Base-by-base conservation (phyloP, 2,329 filamentous ascomycete species). In the Pseudogymnoascus sp. region DNA sequence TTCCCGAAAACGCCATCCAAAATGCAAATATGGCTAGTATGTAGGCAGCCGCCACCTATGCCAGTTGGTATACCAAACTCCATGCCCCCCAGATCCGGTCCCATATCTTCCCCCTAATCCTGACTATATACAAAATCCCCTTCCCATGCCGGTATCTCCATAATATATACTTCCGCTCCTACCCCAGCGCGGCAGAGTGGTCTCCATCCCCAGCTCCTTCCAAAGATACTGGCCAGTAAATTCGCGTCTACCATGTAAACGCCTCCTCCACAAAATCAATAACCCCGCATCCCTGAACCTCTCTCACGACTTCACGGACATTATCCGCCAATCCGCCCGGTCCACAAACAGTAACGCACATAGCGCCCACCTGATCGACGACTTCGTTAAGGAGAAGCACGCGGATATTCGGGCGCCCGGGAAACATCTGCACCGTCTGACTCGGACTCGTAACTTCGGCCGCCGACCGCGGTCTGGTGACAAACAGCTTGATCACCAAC, bases 401-500 rank as follows among this genome's bases (percentile, higher is more conserved):
- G 19, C 86, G 82, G 50, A 96, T 84, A 71, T 96, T 91, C 8
- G 93, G 93, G 67, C 93, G 86, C 2, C 95, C 93, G 1, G 92
- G 89, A 74, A 91, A 91, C 89, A 98, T 95, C 76, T 93, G 90
- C 62, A 98, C 92, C 4, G 89, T 93, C 2, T 84, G 82, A 63
- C 87, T 91, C 3, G 88, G 86, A 59, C 86, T 91, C 69, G 87
- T 82, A 61, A 96, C 89, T 71, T 96, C 90, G 2, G 87, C 88
- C n/a, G 89, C 86, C 72, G 89, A 90, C 69, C 90, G 88, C 0
- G 93, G 93, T 62, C 91, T 83, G 4, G 95, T 98, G 68, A 98
- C 87, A 77, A 96, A 98, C 59, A 98, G 84, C 70, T 93, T 86
- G 70, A 98, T 90, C 69, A 87, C 88, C 50, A 99, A 83, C 31